Conservation (phyloP, 331 rosid genomes). For the Rosa hybrid region DNA sequence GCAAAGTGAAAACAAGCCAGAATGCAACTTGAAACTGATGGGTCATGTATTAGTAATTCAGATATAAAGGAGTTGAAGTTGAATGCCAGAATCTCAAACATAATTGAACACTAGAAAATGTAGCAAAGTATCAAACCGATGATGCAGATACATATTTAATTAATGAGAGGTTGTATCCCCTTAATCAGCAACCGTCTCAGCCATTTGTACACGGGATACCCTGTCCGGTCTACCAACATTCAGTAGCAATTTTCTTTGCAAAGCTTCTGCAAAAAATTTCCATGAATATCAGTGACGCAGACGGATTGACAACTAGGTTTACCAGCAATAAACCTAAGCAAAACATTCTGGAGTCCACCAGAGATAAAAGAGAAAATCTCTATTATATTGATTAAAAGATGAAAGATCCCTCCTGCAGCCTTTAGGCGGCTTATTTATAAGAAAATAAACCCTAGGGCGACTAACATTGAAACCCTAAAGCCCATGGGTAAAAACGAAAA, state of each 20-base stretch:
- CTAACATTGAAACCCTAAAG: no score
- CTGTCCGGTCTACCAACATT: conserved; percentile 56
- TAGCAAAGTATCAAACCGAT: conserved; percentile 43
- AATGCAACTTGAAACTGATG: conserved; percentile 2
- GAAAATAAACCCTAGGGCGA: no score
- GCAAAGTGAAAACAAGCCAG: background rate
- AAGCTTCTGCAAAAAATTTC: conserved; percentile 46
- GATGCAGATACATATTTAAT: conserved; percentile 72
- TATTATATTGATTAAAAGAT: no score
- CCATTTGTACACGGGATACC: conserved; percentile 78
- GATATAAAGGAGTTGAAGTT: background rate
- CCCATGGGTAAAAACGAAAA: no score
- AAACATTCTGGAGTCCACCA: no score
- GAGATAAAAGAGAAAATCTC: no score
- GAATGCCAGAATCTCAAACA: no score
- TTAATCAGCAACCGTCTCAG: conserved; percentile 73
- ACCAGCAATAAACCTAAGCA: no score
- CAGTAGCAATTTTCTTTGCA: conserved; percentile 61
- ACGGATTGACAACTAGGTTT: no score
- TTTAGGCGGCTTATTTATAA: no score
- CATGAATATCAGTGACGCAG: conserved; percentile 13
- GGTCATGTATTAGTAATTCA: no score
- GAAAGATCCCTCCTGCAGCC: no score
- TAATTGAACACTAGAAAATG: background rate
- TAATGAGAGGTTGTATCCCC: conserved; percentile 59